phyloP scores from a whole-genome alignment of 306 rosid genomes.

The Cucumis melo region DNA sequence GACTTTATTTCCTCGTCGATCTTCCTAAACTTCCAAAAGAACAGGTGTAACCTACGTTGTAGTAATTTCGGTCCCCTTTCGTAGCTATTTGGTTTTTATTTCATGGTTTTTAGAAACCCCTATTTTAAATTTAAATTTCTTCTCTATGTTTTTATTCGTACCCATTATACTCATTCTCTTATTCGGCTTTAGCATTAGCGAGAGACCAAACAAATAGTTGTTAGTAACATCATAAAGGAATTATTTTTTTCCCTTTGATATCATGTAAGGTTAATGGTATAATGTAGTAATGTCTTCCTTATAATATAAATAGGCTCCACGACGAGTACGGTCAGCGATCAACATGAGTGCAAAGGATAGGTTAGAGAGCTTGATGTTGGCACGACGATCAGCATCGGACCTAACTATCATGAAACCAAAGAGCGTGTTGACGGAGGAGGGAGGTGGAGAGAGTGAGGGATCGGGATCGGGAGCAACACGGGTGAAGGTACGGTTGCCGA shows the following conservation, averaged over 20 bases:
- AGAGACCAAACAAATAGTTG: too few relatives aligned
- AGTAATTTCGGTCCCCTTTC: too few relatives aligned
- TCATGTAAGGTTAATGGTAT: too few relatives aligned
- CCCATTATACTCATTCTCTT: too few relatives aligned
- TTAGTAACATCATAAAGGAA: too few relatives aligned
- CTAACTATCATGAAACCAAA: constrained; percentile 39
- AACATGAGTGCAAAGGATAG: constrained; percentile 82
- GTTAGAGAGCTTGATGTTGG: constrained; percentile 56
- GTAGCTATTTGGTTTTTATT: too few relatives aligned
- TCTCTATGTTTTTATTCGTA: too few relatives aligned
- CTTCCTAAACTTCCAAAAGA: constrained; percentile 26
- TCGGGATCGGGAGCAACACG: constrained; percentile 19
- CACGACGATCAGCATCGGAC: constrained; percentile 62
- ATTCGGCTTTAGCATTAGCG: too few relatives aligned
- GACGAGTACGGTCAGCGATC: constrained; percentile 74
- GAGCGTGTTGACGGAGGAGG: constrained; percentile 11
- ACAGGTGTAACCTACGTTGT: neutral
- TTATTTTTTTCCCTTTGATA: too few relatives aligned
- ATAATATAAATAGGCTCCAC: constrained; percentile 7
- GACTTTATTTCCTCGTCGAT: constrained; percentile 74
- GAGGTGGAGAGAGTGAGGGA: neutral
- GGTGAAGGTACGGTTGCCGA: constrained; percentile 61
- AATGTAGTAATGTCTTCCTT: too few relatives aligned
- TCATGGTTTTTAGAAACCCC: too few relatives aligned
- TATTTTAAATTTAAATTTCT: too few relatives aligned